Evolutionary conservation across 1,284 basidiomycete genomes (phyloP), one percentile per base, ranked within the genome.

Genomic region (Sparassis latifolia): DNA sequence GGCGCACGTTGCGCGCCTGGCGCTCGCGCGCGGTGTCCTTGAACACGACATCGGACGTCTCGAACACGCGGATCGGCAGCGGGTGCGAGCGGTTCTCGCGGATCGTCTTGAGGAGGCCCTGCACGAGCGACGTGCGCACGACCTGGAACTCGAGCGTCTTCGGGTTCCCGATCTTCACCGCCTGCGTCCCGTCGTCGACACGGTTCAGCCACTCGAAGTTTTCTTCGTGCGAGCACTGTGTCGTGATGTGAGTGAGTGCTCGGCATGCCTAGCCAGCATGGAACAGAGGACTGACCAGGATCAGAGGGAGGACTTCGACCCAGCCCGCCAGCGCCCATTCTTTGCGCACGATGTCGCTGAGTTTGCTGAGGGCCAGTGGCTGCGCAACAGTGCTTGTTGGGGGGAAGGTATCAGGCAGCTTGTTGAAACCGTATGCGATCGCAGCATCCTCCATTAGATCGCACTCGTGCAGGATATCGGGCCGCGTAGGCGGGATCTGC

Each of bases 381-480:
- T 94, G 92, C 20, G 92, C 96, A 35, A 99, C 92, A 2, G 97
- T 98, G 65, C 88, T 96, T n/a, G 94, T 97, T 2, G 82, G 72
- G 0, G 97, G 96, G 81, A 98, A 94, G 9, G 84, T 85, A 59
- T 89, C 82, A 2, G 92, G 92, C 42, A 99, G 77, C 63, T 96
- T 96, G 74, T 99, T 97, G 77, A 95, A 99, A 1, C 97, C 97
- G 65, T 95, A 97, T 0, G 93, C 96, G 56, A 99, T 94, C 3
- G 97, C 97, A 1, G 89, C 92, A 61, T 99, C 96, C 66, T 99
- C 96, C 86, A 99, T 92, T 62, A 99, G 80, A 68, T 99, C 96
- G 64, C 95, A 97, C 69, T 98, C 94, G 67, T 99, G 97, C 52
- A 99, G 74, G 57, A 99, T 97, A 65, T 99, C 96, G 1, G 97